Percentiles rank a stretch among this genome's conserved stretches.
Evolutionary conservation across 768 basidiomycete genomes (phyloP).

Genomic region (Gymnopilus dilepis): DNA sequence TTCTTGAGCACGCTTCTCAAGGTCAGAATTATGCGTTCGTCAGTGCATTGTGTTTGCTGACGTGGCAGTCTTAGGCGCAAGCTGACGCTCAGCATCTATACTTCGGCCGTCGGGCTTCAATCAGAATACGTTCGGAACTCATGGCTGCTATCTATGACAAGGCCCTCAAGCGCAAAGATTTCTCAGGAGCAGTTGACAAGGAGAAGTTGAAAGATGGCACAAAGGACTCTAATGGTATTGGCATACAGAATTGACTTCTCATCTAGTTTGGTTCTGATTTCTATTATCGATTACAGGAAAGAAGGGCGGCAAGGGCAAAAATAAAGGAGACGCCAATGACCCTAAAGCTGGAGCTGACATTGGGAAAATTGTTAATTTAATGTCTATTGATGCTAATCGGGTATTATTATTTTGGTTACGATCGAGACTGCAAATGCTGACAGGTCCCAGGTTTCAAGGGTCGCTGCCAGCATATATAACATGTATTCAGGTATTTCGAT

Average conservation of each 20-base stretch:
- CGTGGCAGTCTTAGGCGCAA: slow-evolving; percentile 45
- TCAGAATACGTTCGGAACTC: slow-evolving; percentile 79
- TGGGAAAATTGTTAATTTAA: slow-evolving; percentile 90
- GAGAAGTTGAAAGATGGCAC: slow-evolving; percentile 31
- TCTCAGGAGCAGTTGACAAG: slow-evolving; percentile 70
- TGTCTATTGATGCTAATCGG: slow-evolving; percentile 78
- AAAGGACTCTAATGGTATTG: slow-evolving; percentile 5
- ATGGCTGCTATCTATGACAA: slow-evolving; percentile 92
- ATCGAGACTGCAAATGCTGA: too few relatives aligned
- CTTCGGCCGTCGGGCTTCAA: slow-evolving; percentile 75
- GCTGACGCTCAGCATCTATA: slow-evolving; percentile 79
- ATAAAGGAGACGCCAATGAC: slow-evolving; percentile 47
- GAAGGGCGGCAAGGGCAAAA: slow-evolving; percentile 26
- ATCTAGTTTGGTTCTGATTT: not conserved
- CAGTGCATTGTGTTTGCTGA: not conserved
- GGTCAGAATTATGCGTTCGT: slow-evolving; percentile 50
- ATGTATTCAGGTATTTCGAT: slow-evolving; percentile 61
- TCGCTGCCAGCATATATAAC: slow-evolving; percentile 60
- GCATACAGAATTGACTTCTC: not conserved
- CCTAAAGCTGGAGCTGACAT: slow-evolving; percentile 81
- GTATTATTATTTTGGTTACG: too few relatives aligned
- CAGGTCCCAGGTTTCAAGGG: slow-evolving; percentile 48
- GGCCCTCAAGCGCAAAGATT: slow-evolving; percentile 81
- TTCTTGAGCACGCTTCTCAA: slow-evolving; percentile 57
- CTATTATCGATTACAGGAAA: not conserved